Conservation (phyloP, 805 yeast genomes). For the Saturnispora halmiae region DNA sequence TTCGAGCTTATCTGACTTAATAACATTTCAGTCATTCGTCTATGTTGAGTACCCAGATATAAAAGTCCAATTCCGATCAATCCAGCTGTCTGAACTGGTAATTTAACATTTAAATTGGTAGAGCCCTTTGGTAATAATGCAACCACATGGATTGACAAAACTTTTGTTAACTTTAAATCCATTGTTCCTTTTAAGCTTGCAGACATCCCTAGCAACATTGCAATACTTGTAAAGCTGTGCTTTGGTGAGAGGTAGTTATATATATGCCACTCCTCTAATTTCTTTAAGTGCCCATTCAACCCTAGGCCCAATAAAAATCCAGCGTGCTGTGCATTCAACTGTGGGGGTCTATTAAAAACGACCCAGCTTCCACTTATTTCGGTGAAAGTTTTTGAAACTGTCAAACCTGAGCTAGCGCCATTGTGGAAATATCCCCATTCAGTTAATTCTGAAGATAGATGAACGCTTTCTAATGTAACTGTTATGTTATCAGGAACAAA, state of each 20-base stretch:
- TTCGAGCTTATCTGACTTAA: constrained; percentile 57
- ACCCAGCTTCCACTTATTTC: constrained; percentile 89
- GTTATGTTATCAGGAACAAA: constrained; percentile 58
- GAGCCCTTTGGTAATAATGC: constrained; percentile 89
- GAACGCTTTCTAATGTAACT: constrained; percentile 47
- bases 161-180: constrained; percentile 83
- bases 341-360: constrained; percentile 69
- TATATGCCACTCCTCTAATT: constrained; percentile 91
- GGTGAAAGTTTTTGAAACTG: constrained; percentile 52
- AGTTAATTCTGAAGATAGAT: constrained; percentile 38
- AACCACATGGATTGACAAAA: constrained; percentile 84
- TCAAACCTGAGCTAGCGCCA: constrained; percentile 82
- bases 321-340: constrained; percentile 74
- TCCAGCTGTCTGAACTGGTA: constrained; percentile 85
- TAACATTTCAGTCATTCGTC: constrained; percentile 77
- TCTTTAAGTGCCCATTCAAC: constrained; percentile 74
- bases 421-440: constrained; percentile 89
- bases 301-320: constrained; percentile 93
- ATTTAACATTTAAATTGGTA: constrained; percentile 74
- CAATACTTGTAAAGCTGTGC: constrained; percentile 75
- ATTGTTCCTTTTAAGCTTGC: constrained; percentile 77
- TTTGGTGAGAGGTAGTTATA: constrained; percentile 90
- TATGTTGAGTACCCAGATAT: constrained; percentile 67
- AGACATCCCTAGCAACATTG: constrained; percentile 83
- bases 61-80: constrained; percentile 82